Conservation (phyloP, 129 eudicot genomes). For the Flaveria linearis region DNA sequence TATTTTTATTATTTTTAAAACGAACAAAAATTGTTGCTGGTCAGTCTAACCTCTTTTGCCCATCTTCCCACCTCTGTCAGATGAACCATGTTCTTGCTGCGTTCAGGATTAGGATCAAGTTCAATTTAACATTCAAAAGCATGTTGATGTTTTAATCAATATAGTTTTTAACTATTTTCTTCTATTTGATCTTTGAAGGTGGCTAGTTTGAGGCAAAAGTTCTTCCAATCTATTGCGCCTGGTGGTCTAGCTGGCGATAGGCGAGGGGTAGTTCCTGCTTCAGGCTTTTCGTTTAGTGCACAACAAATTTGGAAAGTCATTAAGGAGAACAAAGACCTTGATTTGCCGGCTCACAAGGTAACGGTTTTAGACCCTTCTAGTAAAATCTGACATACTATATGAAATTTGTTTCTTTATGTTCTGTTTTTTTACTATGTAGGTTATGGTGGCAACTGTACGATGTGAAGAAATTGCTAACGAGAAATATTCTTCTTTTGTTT, state of each 20-base stretch:
- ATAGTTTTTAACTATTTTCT: background rate
- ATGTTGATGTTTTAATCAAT: no score
- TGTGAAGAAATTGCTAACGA: conserved; percentile 98
- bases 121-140: no score
- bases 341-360: conserved; percentile 97
- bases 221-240: conserved; percentile 89
- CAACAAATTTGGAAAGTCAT: conserved; percentile 96
- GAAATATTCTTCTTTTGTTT: conserved; percentile 59
- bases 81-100: no score
- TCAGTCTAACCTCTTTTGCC: no score
- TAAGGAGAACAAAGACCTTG: conserved; percentile 96
- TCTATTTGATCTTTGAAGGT: conserved; percentile 52
- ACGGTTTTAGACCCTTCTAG: conserved; percentile 2
- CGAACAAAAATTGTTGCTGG: no score
- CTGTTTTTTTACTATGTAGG: conserved; percentile 39
- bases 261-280: conserved; percentile 97
- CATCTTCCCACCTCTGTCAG: no score
- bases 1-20: no score
- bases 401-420: background rate
- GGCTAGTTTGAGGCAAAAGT: conserved; percentile 75
- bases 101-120: no score
- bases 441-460: conserved; percentile 99
- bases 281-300: conserved; percentile 95
- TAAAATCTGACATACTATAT: conserved; percentile 17
- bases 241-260: conserved; percentile 99